A percentile compares a stretch with the other conserved stretches of the same genome.
Conservation (phyloP, 192 early-diverging fungal species). For the Mycoemilia scoparia region DNA sequence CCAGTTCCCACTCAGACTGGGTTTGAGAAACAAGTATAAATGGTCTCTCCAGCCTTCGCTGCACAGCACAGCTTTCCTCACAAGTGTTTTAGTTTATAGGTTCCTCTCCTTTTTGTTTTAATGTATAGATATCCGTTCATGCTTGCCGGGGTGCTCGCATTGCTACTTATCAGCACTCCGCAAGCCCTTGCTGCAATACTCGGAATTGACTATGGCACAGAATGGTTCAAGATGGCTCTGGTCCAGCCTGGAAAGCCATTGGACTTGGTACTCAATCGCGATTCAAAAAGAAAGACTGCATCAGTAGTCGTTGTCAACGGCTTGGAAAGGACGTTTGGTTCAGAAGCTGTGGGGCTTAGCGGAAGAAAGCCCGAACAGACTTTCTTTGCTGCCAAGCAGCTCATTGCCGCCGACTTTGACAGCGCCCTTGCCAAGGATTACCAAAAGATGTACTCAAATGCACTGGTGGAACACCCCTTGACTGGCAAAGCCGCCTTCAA, state of each 20-base stretch:
- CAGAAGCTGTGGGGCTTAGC: slow-evolving; percentile 46
- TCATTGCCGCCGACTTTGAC: slow-evolving; percentile 63
- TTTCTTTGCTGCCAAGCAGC: slow-evolving; percentile 64
- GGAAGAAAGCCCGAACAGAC: slow-evolving; percentile 45
- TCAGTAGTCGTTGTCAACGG: slow-evolving; percentile 64
- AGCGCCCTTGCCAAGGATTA: slow-evolving; percentile 52
- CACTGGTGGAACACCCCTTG: slow-evolving; percentile 48
- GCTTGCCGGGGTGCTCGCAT: not conserved
- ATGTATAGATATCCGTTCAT: not conserved
- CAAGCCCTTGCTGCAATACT: slow-evolving; percentile 50
- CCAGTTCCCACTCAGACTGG: too few species aligned
- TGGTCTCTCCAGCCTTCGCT: too few species aligned
- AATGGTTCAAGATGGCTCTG: slow-evolving; percentile 93
- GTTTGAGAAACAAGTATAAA: too few species aligned
- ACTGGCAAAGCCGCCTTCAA: slow-evolving; percentile 54
- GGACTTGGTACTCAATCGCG: slow-evolving; percentile 90
- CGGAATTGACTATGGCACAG: slow-evolving; percentile 90
- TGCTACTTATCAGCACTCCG: slow-evolving; percentile 4
- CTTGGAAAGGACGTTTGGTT: slow-evolving; percentile 69
- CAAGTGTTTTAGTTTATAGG: not conserved
- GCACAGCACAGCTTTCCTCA: not conserved
- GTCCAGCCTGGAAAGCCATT: slow-evolving; percentile 77
- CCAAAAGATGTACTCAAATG: slow-evolving; percentile 54
- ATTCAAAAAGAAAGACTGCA: slow-evolving; percentile 88
- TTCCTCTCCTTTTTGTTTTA: not conserved